These are phyloP conservation scores for Ilyonectria destructans DNA, from an alignment of 2,329 filamentous ascomycete genomes.

Conservation along the genomic window DNA sequence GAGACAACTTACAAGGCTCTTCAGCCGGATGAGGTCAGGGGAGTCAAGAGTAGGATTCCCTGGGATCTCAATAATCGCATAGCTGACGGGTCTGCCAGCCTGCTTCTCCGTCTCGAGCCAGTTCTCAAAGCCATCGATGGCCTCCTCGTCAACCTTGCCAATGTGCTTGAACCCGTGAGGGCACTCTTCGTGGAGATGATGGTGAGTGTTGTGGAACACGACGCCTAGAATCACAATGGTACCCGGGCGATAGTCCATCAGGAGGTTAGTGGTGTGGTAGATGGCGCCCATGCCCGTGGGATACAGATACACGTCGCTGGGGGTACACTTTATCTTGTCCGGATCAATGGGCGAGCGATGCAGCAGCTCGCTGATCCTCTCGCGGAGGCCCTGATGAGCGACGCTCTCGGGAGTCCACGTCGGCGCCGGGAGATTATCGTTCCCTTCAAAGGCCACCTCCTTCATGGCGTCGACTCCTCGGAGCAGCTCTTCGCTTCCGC, in stretches of 20 bases:
- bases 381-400: constrained; percentile 57
- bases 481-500: constrained; percentile 63
- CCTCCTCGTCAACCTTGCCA: constrained; percentile 59
- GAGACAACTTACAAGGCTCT: constrained; percentile 55
- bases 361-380: constrained; percentile 60
- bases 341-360: constrained; percentile 58
- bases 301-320: constrained; percentile 67
- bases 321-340: constrained; percentile 43
- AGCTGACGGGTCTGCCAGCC: constrained; percentile 59
- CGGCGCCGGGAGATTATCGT: constrained; percentile 49
- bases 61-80: constrained; percentile 64
- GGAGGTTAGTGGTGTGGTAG: constrained; percentile 58
- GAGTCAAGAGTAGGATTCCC: constrained; percentile 57
- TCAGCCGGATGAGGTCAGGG: constrained; percentile 54
- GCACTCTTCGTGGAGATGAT: constrained; percentile 63
- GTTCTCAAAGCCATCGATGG: constrained; percentile 62
- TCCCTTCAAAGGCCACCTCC: constrained; percentile 52
- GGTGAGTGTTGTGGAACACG: constrained; percentile 67
- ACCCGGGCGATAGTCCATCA: constrained; percentile 54
- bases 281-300: constrained; percentile 71
- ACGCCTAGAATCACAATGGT: constrained; percentile 64
- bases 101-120: constrained; percentile 61
- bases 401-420: constrained; percentile 58
- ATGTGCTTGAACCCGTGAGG: constrained; percentile 65
- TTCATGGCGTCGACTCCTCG: constrained; percentile 53